Base-by-base conservation (phyloP, 768 basidiomycete species). In the Pluteus cervinus region DNA sequence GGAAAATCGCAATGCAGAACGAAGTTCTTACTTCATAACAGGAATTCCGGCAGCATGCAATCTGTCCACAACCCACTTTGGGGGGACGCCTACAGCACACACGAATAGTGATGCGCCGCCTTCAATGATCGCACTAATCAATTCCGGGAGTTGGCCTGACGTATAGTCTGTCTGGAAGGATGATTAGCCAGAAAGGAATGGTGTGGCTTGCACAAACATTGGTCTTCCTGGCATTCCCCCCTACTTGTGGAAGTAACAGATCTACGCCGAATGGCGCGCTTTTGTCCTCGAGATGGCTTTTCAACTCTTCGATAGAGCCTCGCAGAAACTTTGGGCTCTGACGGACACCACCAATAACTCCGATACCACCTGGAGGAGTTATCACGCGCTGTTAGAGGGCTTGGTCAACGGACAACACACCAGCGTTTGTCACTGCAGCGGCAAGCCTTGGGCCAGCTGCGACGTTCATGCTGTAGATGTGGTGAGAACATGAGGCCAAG, bases 351-450 rank as follows among this genome's bases (percentile, higher is more conserved):
- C 89, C 91, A 46, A 93, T 90, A 50, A 91, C 87, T 15, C 91
- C 91, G 47, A 86, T 79, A 4, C 86, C 86, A 48, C 80, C 76
- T 73, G 18, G 7, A 16, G 12, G n/a, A 29, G 18, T 25, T 10
- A 37, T 40, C 6, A 36, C 17, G 37, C 30, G 24, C 28, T 11
- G 12, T 14, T 14, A 15, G 17, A 17, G 4, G 11, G 17, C 31
- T 14, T 18, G n/a, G 23, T n/a, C 3, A 8, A 18, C 2, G 5
- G 24, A 9, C 20, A 26, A 44, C 56, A 29, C 44, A 69, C 83
- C 90, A 15, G 90, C 76, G 51, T 92, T 92, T n/a, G 87, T 87
- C n/a, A 92, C 87, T 1, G 86, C 78, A 15, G 88, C 90, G 14
- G 89, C 89, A 6, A 92, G 63, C 58, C 71, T 82, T 8, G 88